Conservation (phyloP, 306 rosid species). For the Macrotyloma uniflorum region DNA sequence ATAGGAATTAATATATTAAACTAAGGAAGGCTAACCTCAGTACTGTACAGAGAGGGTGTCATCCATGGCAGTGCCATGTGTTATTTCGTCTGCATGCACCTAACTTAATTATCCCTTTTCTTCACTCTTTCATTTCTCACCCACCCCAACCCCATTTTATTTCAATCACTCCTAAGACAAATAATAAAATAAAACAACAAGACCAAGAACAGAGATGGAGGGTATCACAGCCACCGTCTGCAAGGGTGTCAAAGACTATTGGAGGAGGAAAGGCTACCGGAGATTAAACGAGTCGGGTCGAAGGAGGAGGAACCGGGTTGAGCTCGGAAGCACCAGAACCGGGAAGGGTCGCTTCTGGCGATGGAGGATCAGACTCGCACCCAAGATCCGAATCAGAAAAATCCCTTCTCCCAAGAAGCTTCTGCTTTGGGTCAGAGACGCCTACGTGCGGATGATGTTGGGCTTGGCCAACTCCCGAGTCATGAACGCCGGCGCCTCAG, state of each 20-base stretch:
- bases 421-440: constrained; percentile 72
- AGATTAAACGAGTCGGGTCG: constrained; percentile 49
- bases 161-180: neutral
- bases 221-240: constrained; percentile 52
- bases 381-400: constrained; percentile 58
- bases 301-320: constrained; percentile 24
- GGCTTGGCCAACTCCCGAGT: constrained; percentile 66
- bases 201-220: constrained; percentile 46
- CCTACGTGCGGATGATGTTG: constrained; percentile 77
- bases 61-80: neutral
- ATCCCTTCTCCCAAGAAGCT: constrained; percentile 68
- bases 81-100: constrained; percentile 36
- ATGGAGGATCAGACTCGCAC: constrained; percentile 60
- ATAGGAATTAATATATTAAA: neutral
- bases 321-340: constrained; percentile 43
- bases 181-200: neutral
- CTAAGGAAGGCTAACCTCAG: neutral
- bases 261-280: constrained; percentile 58
- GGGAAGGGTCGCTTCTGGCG: constrained; percentile 57
- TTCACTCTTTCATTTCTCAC: neutral
- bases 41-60: neutral
- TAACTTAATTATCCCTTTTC: constrained; percentile 25
- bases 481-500: constrained; percentile 36
- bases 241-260: constrained; percentile 57
- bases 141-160: neutral